Conservation (phyloP, 73 alveolate species). For the Tetrahymena borealis region DNA sequence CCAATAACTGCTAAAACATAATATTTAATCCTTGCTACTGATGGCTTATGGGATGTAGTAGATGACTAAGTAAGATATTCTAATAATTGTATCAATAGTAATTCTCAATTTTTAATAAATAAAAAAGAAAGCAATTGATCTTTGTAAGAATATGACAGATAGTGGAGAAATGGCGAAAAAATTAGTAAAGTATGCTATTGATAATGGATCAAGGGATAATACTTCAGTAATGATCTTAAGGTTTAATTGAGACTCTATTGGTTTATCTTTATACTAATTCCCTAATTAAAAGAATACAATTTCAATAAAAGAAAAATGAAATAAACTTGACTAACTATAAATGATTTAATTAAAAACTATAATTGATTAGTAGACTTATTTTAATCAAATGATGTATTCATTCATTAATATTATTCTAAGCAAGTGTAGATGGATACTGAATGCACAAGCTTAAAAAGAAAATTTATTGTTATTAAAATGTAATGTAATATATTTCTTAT, state of each 20-base stretch:
- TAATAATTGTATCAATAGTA: slow-evolving; percentile 2
- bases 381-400: no score
- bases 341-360: no score
- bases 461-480: no score
- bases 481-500: no score
- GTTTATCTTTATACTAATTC: neutral
- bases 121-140: slow-evolving; percentile 42
- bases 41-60: slow-evolving; percentile 85
- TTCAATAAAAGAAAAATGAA: no score
- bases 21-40: slow-evolving; percentile 71
- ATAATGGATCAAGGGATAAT: slow-evolving; percentile 79
- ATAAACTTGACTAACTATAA: no score
- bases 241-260: neutral
- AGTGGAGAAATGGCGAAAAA: slow-evolving; percentile 59
- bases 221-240: slow-evolving; percentile 36
- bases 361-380: no score
- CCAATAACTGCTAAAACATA: slow-evolving; percentile 45
- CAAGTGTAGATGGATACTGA: no score
- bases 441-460: no score
- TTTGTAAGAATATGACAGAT: slow-evolving; percentile 17
- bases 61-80: slow-evolving; percentile 55
- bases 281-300: neutral
- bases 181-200: slow-evolving; percentile 57
- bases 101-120: neutral
- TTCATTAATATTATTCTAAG: no score